These are phyloP conservation scores for Ramalina intermedia DNA, from an alignment of 495 filamentous ascomycete species.

Conservation along the genomic window DNA sequence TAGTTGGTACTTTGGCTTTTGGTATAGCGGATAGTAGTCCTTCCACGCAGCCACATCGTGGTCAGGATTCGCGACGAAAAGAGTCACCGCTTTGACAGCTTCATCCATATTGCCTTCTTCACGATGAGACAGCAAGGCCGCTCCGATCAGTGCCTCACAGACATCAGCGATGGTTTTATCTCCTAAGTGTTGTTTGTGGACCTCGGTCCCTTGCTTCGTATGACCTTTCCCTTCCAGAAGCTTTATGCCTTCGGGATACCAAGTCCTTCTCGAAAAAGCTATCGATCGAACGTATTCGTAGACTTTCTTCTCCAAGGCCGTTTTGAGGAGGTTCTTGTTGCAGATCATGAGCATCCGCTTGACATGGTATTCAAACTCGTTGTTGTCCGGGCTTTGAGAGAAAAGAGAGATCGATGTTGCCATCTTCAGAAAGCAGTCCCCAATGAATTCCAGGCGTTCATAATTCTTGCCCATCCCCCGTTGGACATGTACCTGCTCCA, in stretches of 20 bases:
- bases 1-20: slow-evolving; percentile 56
- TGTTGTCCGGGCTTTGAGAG: slow-evolving; percentile 54
- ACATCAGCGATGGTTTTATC: slow-evolving; percentile 97
- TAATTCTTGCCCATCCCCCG: slow-evolving; percentile 94
- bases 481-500: slow-evolving; percentile 58
- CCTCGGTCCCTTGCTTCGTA: slow-evolving; percentile 35
- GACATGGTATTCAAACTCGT: slow-evolving; percentile 83
- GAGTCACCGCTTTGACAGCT: slow-evolving; percentile 71
- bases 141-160: slow-evolving; percentile 88
- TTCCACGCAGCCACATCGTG: slow-evolving; percentile 53
- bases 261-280: slow-evolving; percentile 50
- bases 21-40: slow-evolving; percentile 62
- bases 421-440: slow-evolving; percentile 92
- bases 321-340: slow-evolving; percentile 78
- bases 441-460: slow-evolving; percentile 86
- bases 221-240: slow-evolving; percentile 46
- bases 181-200: slow-evolving; percentile 50
- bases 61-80: slow-evolving; percentile 49
- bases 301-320: slow-evolving; percentile 50
- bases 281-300: slow-evolving; percentile 70
- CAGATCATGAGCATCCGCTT: slow-evolving; percentile 83
- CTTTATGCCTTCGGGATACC: slow-evolving; percentile 60
- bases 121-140: slow-evolving; percentile 55
- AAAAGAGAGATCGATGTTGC: slow-evolving; percentile 80
- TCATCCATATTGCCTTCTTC: slow-evolving; percentile 50